Evolutionary conservation across 441 rosid species (phyloP), one percentile per base, ranked within the genome.

Genomic region (Brassica balearica): DNA sequence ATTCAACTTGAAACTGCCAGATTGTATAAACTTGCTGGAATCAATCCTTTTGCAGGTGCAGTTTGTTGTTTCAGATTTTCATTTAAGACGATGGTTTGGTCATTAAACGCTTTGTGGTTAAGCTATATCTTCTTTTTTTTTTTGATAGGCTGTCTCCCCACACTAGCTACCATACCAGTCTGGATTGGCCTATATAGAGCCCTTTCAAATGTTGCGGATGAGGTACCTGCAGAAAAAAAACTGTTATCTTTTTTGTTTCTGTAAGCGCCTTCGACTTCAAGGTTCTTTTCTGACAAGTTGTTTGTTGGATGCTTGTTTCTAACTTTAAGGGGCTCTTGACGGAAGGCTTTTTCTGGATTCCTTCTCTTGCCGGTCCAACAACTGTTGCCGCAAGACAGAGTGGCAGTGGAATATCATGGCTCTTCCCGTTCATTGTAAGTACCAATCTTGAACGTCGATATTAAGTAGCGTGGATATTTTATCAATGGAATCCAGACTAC

Each of bases 321-420:
- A 48, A 83, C 79, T 64, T 77, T 46, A 74, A 95, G 98, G 99
- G 98, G 38, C 98, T 95, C 73, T 95, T 95, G 55, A 86, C 97
- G 6, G 99, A 95, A 89, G 98, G 99, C 67, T 95, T 95, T 86
- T 93, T 95, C 82, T 93, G 98, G 98, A 95, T 95, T 87, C 99
- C 98, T 75, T 89, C 99, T 56, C 84, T 95, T 17, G 88, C 99
- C 72, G 98, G 99, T 79, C 98, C 99, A 66, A 95, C 98, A 19
- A 88, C 98, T 38, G 81, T 89, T 75, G 97, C 96, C 71, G 88
- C 95, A 62, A 89, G 94, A 78, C 99, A 90, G 78, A 90, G 60
- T 69, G 97, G 96, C 76, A 86, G 95, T 75, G 96, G 96, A 75
- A 85, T 88, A 80, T 93, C 98, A 43, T 95, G 99, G 99, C 86